Base-by-base conservation (phyloP, 306 rosid genomes). In the Psophocarpus tetragonolobus region DNA sequence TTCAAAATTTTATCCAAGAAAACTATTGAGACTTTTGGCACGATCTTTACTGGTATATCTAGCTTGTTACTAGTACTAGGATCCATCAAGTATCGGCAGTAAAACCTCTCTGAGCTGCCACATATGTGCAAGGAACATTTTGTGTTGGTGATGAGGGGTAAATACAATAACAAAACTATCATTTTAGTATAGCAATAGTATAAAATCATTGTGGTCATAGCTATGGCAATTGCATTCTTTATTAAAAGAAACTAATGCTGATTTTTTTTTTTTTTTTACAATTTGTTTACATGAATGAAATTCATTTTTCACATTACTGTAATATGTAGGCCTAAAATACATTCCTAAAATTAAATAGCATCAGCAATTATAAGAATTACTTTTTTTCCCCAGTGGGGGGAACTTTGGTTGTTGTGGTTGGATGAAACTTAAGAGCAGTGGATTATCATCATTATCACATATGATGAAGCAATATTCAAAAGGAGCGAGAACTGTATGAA, bases 401-500 rank as follows among this genome's bases (percentile, higher is more conserved):
- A 3, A 6, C 42, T 61, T 71, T 48, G 4, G 7, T 71, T 32
- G 32, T 33, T 39, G 48, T 50, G 60, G n/a, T 56, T 29, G 53
- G 68, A 54, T 58, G 77, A 83, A 78, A 73, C 44, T 57, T 67
- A 66, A 77, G 68, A 78, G 61, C 18, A 73, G 65, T 53, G 60
- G 65, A 77, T 77, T 72, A 67, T 83, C 80, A 78, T 83, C 83
- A 47, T 67, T 78, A 78, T 83, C 73, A 60, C 21, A 48, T 67
- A 68, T 6, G 32, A 69, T 44, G 83, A 79, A 83, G 81, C 56
- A 79, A 61, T 51, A 9, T 54, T 53, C 48, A 84, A 70, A 13
- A 87, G 82, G 81, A 58, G 63, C 75, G 68, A 81, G 10, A 38
- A 75, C 72, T 53, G 84, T 75, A 71, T 76, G 73, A 84, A 84